Conservation (phyloP, 495 filamentous ascomycete genomes). For the Aspergillus biplanus region DNA sequence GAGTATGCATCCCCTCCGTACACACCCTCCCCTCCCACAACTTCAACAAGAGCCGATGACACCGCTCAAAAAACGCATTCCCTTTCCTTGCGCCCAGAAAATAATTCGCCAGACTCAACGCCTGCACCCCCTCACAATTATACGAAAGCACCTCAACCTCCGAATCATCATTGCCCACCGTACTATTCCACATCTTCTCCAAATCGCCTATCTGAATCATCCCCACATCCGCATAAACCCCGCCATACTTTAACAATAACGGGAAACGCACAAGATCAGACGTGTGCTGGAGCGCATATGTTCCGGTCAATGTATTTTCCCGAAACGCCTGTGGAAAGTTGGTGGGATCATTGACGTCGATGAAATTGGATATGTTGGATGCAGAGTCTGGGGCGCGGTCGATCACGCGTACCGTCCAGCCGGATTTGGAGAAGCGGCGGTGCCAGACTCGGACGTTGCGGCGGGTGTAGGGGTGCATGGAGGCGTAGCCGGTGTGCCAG, state of each 20-base stretch:
- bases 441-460: conserved; percentile 61
- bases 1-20: conserved; percentile 55
- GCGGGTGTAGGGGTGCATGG: conserved; percentile 54
- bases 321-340: conserved; percentile 53
- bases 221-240: conserved; percentile 59
- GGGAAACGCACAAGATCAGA: conserved; percentile 61
- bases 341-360: conserved; percentile 45
- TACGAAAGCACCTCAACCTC: conserved; percentile 53
- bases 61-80: conserved; percentile 53
- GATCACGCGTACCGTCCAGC: conserved; percentile 57
- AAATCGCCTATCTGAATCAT: conserved; percentile 60
- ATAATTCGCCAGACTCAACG: conserved; percentile 50
- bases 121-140: conserved; percentile 37
- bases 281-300: conserved; percentile 54
- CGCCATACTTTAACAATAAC: conserved; percentile 56
- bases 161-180: conserved; percentile 47
- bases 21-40: conserved; percentile 55
- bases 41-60: conserved; percentile 51
- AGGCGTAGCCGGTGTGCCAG: conserved; percentile 52
- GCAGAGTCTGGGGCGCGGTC: conserved; percentile 47
- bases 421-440: conserved; percentile 51
- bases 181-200: conserved; percentile 52
- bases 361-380: conserved; percentile 50
- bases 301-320: conserved; percentile 49
- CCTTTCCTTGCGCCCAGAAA: conserved; percentile 43